These are phyloP conservation scores for Colletotrichum brevisporum DNA, from an alignment of 2,329 filamentous ascomycete species.

Conservation along the genomic window DNA sequence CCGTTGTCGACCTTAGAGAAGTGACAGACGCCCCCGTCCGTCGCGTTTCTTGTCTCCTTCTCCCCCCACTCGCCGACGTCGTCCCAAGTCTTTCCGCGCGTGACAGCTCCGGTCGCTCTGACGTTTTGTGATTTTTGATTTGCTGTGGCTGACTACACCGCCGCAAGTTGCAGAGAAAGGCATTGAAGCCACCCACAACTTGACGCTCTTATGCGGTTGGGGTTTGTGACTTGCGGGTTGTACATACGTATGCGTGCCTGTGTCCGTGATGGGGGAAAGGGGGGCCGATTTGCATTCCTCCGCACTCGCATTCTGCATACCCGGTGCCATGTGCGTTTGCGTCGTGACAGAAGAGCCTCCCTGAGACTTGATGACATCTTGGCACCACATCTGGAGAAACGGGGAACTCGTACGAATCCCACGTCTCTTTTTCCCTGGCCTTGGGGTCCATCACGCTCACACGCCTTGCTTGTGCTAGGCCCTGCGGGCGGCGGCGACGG, in stretches of 20 bases:
- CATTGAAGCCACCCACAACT: neutral
- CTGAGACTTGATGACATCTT: slow-evolving; percentile 31
- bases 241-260: slow-evolving; percentile 15
- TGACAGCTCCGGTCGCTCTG: slow-evolving; percentile 29
- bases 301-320: slow-evolving; percentile 27
- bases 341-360: slow-evolving; percentile 32
- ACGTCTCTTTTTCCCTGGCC: neutral
- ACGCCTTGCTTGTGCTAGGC: slow-evolving; percentile 21
- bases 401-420: slow-evolving; percentile 11
- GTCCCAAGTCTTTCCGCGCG: slow-evolving; percentile 32
- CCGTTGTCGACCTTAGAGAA: slow-evolving; percentile 18
- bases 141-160: slow-evolving; percentile 1
- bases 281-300: slow-evolving; percentile 17
- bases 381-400: slow-evolving; percentile 14
- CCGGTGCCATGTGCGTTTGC: slow-evolving; percentile 32
- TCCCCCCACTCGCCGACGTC: slow-evolving; percentile 9
- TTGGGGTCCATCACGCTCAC: neutral
- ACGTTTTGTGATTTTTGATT: slow-evolving; percentile 24
- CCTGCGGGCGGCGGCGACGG: slow-evolving; percentile 18
- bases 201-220: neutral
- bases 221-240: slow-evolving; percentile 1
- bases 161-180: neutral
- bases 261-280: slow-evolving; percentile 5
- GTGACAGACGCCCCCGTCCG: slow-evolving; percentile 18
- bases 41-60: slow-evolving; percentile 19